Conservation (phyloP, 2,329 filamentous ascomycete genomes). For the Fusarium sp. region DNA sequence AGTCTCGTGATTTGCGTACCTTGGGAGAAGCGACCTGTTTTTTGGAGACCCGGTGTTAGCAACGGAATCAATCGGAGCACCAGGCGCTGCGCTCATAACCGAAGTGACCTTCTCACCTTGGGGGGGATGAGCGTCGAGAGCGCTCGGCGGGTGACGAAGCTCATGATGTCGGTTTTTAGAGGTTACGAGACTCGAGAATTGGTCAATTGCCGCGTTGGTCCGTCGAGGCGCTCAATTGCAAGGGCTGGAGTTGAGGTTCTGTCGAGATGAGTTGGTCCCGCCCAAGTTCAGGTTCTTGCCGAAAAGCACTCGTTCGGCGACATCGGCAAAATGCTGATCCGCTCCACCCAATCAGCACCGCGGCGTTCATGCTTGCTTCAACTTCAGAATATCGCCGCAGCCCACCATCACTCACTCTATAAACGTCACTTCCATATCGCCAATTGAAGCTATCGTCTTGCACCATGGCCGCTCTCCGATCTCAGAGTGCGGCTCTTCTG, state of each 20-base stretch:
- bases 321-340: slow-evolving; percentile 56
- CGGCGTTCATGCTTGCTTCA: slow-evolving; percentile 43
- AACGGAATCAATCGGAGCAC: slow-evolving; percentile 46
- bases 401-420: slow-evolving; percentile 40
- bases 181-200: slow-evolving; percentile 39
- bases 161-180: slow-evolving; percentile 73
- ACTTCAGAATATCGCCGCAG: slow-evolving; percentile 45
- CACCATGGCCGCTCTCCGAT: slow-evolving; percentile 73
- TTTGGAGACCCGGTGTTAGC: slow-evolving; percentile 49
- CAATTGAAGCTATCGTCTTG: slow-evolving; percentile 42
- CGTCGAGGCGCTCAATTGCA: slow-evolving; percentile 51
- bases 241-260: slow-evolving; percentile 41
- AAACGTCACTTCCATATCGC: slow-evolving; percentile 24
- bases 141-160: slow-evolving; percentile 87
- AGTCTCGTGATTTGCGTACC: slow-evolving; percentile 60
- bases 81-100: slow-evolving; percentile 39
- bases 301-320: slow-evolving; percentile 59
- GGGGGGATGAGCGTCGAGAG: slow-evolving; percentile 99
- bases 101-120: slow-evolving; percentile 73
- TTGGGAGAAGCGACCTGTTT: slow-evolving; percentile 80
- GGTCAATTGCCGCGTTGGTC: slow-evolving; percentile 45
- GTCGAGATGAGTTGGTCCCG: slow-evolving; percentile 42
- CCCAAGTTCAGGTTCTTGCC: slow-evolving; percentile 46
- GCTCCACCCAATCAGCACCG: slow-evolving; percentile 53
- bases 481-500: slow-evolving; percentile 61